phyloP scores from a whole-genome alignment of 2,329 filamentous ascomycete species.

The Chaetomiaceae sp. region DNA sequence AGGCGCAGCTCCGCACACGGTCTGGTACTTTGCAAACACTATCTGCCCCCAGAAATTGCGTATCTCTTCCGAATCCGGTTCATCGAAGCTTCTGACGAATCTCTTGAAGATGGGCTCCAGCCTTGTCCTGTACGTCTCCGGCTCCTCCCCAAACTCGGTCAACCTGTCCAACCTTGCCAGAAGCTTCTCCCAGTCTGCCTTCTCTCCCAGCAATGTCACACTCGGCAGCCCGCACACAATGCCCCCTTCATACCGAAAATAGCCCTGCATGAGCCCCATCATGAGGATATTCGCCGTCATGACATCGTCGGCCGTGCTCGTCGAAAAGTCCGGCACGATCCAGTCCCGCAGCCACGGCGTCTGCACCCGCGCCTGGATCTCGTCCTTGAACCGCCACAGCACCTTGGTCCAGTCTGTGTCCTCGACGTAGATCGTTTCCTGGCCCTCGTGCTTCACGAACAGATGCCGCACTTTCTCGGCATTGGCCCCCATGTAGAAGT shows the following conservation, averaged over 20 bases:
- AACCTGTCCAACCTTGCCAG: conserved; percentile 40
- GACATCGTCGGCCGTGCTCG: conserved; percentile 35
- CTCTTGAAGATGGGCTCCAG: conserved; percentile 41
- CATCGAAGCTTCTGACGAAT: conserved; percentile 43
- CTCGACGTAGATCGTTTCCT: conserved; percentile 36
- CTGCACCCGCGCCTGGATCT: conserved; percentile 38
- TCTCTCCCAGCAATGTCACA: conserved; percentile 37
- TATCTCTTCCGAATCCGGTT: conserved; percentile 31
- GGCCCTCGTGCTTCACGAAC: conserved; percentile 43
- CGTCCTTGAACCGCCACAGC: conserved; percentile 32
- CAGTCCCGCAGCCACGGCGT: conserved; percentile 39
- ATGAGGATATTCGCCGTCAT: conserved; percentile 40
- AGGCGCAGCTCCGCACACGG: conserved; percentile 30
- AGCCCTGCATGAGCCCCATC: conserved; percentile 41
- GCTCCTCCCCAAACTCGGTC: conserved; percentile 39
- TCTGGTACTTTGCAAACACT: conserved; percentile 32
- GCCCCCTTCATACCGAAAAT: conserved; percentile 35
- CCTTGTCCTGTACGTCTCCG: conserved; percentile 34
- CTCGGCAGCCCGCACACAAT: conserved; percentile 41
- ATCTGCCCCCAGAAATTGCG: conserved; percentile 42
- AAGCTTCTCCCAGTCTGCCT: conserved; percentile 39
- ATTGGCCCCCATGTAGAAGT: conserved; percentile 45
- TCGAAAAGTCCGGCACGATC: conserved; percentile 41
- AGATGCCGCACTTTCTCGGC: conserved; percentile 40
- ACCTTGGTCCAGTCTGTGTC: conserved; percentile 22